phyloP scores from a whole-genome alignment of 208 protist species.

The Wallacemonas sp. region DNA sequence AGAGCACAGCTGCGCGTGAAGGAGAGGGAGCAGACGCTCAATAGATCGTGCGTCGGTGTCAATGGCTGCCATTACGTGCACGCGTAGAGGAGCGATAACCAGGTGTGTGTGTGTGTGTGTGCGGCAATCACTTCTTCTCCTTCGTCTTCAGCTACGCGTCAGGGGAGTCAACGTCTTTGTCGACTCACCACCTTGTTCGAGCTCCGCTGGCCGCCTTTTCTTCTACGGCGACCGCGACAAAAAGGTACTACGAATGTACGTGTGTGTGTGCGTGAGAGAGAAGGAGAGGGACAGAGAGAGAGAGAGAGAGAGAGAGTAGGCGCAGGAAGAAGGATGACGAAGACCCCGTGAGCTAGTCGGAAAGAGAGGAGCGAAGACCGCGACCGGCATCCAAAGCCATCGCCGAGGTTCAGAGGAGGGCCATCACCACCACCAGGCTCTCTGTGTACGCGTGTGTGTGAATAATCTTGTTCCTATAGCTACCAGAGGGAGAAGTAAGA shows the following conservation, averaged over 20 bases:
- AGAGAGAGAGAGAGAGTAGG: slow-evolving; percentile 1
- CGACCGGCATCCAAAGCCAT: too few species aligned
- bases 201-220: background rate
- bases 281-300: background rate
- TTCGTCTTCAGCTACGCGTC: background rate
- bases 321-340: background rate
- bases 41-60: slow-evolving; percentile 16
- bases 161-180: background rate
- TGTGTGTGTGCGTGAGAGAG: too few species aligned
- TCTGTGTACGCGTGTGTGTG: background rate
- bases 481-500: too few species aligned
- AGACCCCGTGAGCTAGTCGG: too few species aligned
- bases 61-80: background rate
- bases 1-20: slow-evolving; percentile 38
- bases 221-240: background rate
- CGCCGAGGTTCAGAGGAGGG: background rate
- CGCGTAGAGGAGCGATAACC: too few species aligned
- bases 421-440: too few species aligned
- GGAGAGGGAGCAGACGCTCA: slow-evolving; percentile 42
- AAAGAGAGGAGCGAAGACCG: too few species aligned
- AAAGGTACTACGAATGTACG: background rate
- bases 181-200: background rate
- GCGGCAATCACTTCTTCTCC: background rate
- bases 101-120: too few species aligned
- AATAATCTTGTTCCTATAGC: too few species aligned